Conservation (phyloP, 768 basidiomycete species). For the Tulasnella sp. region DNA sequence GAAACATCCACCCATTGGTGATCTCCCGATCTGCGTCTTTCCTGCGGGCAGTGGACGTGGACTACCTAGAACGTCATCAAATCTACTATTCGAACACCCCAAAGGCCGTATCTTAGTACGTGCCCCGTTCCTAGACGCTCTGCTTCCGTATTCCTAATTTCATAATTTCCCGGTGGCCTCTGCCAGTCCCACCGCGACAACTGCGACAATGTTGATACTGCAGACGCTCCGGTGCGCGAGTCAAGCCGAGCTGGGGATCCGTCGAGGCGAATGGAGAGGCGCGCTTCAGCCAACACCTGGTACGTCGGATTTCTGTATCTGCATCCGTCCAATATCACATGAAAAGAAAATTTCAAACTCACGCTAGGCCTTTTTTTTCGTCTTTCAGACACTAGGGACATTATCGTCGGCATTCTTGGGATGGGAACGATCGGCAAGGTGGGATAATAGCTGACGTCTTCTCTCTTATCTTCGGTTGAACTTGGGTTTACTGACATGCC, state of each 20-base stretch:
- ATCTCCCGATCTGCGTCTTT: background rate
- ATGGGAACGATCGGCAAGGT: constrained; percentile 29
- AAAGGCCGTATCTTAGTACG: constrained; percentile 19
- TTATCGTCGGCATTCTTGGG: constrained; percentile 28
- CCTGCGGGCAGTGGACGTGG: constrained; percentile 24
- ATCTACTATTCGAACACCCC: constrained; percentile 23
- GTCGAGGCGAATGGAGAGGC: constrained; percentile 19
- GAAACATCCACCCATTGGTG: background rate
- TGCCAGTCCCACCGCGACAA: constrained; percentile 17
- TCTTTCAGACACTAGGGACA: constrained; percentile 16
- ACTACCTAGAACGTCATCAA: constrained; percentile 23
- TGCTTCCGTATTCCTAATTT: constrained; percentile 9
- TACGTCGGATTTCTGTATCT: background rate
- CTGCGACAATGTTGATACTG: constrained; percentile 20
- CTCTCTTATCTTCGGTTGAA: background rate
- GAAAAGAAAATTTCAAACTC: background rate
- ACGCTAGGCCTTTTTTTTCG: background rate
- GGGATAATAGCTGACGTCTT: background rate
- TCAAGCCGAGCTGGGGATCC: constrained; percentile 19
- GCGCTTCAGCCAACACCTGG: constrained; percentile 14
- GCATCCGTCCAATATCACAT: background rate
- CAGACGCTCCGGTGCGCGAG: constrained; percentile 19
- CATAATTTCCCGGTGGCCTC: background rate
- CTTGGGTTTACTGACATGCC: background rate
- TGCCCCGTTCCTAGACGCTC: background rate